phyloP scores from a whole-genome alignment of 805 yeast genomes.

The Metschnikowia cubensis region DNA sequence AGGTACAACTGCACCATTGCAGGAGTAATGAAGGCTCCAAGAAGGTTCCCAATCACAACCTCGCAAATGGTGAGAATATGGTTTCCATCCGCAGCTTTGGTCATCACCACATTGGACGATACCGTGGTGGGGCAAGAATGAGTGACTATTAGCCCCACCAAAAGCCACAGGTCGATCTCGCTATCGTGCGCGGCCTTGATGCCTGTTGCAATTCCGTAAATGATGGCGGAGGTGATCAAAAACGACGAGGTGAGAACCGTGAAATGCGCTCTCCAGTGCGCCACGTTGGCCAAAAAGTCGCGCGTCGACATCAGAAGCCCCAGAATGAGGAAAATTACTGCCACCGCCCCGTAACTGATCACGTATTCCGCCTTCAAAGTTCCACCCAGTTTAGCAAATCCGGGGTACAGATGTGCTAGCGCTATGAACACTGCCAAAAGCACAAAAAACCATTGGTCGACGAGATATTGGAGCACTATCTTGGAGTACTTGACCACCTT shows the following conservation, averaged over 20 bases:
- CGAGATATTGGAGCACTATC: constrained; percentile 23
- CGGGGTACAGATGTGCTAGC: constrained; percentile 73
- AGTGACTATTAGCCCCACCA: constrained; percentile 78
- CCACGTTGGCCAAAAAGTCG: constrained; percentile 56
- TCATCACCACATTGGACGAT: constrained; percentile 89
- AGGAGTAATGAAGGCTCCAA: constrained; percentile 87
- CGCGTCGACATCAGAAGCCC: constrained; percentile 74
- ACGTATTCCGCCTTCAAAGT: constrained; percentile 68
- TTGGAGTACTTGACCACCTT: constrained; percentile 2
- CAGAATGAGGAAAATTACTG: constrained; percentile 74
- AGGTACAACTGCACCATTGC: constrained; percentile 72
- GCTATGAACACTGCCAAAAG: constrained; percentile 69
- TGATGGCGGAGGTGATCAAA: constrained; percentile 63
- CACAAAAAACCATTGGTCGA: constrained; percentile 71
- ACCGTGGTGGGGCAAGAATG: constrained; percentile 91
- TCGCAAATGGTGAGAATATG: constrained; percentile 75
- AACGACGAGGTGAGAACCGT: constrained; percentile 67
- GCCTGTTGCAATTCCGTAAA: constrained; percentile 70
- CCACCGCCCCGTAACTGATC: constrained; percentile 84
- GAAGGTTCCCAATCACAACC: constrained; percentile 76
- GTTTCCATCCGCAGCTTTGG: constrained; percentile 80
- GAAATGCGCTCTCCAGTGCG: constrained; percentile 79
- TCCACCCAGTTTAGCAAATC: constrained; percentile 83
- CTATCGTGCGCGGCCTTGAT: constrained; percentile 53
- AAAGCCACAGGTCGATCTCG: constrained; percentile 67